Percentiles rank a stretch among this genome's conserved stretches.
These are phyloP conservation scores for Aspergillus piperis DNA, from an alignment of 2,329 filamentous ascomycete species.

Conservation along the genomic window DNA sequence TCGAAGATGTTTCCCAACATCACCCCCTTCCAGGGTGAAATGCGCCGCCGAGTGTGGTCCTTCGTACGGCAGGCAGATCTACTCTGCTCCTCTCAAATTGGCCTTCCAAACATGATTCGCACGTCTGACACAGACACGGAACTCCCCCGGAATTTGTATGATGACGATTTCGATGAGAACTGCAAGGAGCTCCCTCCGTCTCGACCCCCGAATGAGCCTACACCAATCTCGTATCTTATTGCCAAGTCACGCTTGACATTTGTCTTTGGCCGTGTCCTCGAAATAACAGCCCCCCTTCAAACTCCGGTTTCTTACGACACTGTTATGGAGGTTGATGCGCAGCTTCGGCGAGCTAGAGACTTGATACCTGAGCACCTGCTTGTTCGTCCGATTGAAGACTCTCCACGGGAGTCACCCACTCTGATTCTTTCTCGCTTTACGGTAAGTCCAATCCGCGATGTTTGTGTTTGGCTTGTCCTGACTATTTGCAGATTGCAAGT, in stretches of 20 bases:
- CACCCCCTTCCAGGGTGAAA: slow-evolving; percentile 63
- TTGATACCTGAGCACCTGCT: slow-evolving; percentile 78
- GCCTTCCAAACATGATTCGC: slow-evolving; percentile 66
- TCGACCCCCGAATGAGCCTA: slow-evolving; percentile 61
- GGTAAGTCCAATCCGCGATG: slow-evolving; percentile 28
- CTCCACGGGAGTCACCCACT: slow-evolving; percentile 67
- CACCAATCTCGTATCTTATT: slow-evolving; percentile 54
- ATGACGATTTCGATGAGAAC: slow-evolving; percentile 65
- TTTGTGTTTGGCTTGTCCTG: slow-evolving; percentile 9
- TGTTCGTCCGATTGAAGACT: slow-evolving; percentile 72
- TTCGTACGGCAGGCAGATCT: slow-evolving; percentile 61
- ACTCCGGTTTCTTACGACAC: slow-evolving; percentile 58
- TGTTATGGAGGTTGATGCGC: slow-evolving; percentile 60
- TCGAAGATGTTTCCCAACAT: slow-evolving; percentile 61
- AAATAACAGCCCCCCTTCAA: slow-evolving; percentile 44
- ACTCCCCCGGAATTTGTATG: slow-evolving; percentile 63
- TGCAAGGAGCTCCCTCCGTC: slow-evolving; percentile 57
- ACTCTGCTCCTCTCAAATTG: slow-evolving; percentile 67
- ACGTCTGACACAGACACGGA: slow-evolving; percentile 64
- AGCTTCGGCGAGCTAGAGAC: slow-evolving; percentile 59
- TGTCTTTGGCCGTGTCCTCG: slow-evolving; percentile 48
- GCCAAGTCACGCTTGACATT: slow-evolving; percentile 46
- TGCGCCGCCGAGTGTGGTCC: slow-evolving; percentile 52
- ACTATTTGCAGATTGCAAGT: slow-evolving; percentile 61
- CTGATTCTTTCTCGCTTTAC: slow-evolving; percentile 80